Conservation (phyloP, 148 eudicot species). For the Camellia japonica region DNA sequence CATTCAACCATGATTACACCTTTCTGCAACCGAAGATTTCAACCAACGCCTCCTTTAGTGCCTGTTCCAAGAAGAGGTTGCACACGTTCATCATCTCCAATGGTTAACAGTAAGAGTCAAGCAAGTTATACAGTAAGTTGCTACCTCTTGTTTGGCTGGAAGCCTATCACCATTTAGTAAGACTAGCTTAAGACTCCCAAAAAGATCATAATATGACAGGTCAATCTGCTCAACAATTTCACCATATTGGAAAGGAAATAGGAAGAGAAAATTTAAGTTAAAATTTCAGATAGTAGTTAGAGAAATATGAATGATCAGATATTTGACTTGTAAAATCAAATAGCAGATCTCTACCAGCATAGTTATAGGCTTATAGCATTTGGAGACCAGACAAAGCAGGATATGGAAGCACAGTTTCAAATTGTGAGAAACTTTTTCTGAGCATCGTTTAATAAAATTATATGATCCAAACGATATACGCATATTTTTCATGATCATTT, state of each 20-base stretch:
- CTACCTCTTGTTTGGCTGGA: conserved; percentile 48
- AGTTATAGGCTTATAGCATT: background rate
- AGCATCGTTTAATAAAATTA: background rate
- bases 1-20: conserved; percentile 21
- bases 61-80: conserved; percentile 25
- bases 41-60: conserved; percentile 37
- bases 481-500: too few species aligned
- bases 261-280: background rate
- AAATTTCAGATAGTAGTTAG: background rate
- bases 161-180: conserved; percentile 36
- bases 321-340: background rate
- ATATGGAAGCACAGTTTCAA: background rate
- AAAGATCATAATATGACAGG: conserved; percentile 45
- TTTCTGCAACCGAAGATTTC: conserved; percentile 46
- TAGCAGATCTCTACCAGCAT: background rate
- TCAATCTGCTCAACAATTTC: conserved; percentile 36
- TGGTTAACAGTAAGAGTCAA: background rate
- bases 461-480: background rate
- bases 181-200: conserved; percentile 54
- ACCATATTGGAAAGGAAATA: background rate
- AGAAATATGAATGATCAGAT: background rate
- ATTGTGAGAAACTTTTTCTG: background rate
- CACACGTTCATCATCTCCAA: conserved; percentile 13
- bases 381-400: background rate
- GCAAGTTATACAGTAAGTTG: background rate